Base-by-base conservation (phyloP, 192 early-diverging fungal species). In the Lobulomyces angularis region DNA sequence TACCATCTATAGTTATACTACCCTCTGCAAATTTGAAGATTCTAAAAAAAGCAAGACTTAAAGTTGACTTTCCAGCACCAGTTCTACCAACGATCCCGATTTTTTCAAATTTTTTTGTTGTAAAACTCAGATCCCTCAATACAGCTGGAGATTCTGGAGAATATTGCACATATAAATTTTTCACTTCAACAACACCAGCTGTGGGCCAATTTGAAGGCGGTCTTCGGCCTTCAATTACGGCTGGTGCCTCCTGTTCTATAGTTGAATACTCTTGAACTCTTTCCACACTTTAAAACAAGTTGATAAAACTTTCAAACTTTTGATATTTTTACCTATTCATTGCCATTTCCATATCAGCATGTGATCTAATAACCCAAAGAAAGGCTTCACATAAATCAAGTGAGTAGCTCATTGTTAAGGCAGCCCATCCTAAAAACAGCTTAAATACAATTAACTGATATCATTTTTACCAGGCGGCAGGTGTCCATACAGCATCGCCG, bases 191-290 rank as follows among this genome's bases (percentile, higher is more conserved):
- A 3, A 14, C 27, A 33, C 48, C 50, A 8, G 18, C 17, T 5
- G 20, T 40, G 31, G 41, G 46, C 61, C 47, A 56, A 23, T 49
- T 30, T 11, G 31, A 16, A 8, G 56, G 56, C 17, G 48, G 58
- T 30, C 60, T 46, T 3, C 52, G 50, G 5, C 59, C 55, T 5
- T 65, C 57, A 40, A 74, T 63, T 14, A 82, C 53, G 21, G 58
- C 58, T n/a, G 71, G 48, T 0, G 75, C 69, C 39, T 91, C 88
- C 46, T 89, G 79, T 6, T 81, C 80, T 25, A 88, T 41, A 2
- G 55, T 28, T 49, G 86, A 43, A 41, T 91, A 91, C 61, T 89
- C 85, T 20, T 76, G 64, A 20, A 91, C 53, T 36, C 88, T 77
- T 55, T 91, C 88, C 29, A 84, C 69, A 0, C n/a, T n/a, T n/a